phyloP scores from a whole-genome alignment of 148 eudicot genomes.

The Rheum nobile region DNA sequence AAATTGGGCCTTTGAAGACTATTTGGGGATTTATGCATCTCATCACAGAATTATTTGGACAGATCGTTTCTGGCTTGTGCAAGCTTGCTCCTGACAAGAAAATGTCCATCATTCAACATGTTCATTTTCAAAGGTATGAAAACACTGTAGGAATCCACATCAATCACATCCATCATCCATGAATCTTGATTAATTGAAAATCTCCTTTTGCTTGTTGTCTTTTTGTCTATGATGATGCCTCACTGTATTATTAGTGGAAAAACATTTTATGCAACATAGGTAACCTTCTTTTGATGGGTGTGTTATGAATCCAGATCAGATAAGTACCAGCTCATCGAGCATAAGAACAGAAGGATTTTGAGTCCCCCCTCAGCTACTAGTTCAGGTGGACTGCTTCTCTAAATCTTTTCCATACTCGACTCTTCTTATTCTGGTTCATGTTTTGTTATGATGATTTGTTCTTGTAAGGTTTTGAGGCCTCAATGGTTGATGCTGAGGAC shows the following conservation, averaged over 20 bases:
- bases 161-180: not conserved
- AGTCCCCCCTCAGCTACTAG: not conserved
- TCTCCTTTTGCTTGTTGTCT: not conserved
- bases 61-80: slow-evolving; percentile 4
- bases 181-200: not conserved
- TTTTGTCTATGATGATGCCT: not conserved
- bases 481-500: not conserved
- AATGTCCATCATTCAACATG: not conserved
- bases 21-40: not conserved
- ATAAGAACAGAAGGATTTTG: not conserved
- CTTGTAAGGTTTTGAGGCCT: slow-evolving; percentile 8
- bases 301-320: not conserved
- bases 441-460: not conserved
- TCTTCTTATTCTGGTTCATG: not conserved
- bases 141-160: not conserved
- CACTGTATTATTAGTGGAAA: not conserved
- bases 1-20: not conserved
- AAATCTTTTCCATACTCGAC: not conserved
- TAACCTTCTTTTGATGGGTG: not conserved
- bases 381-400: not conserved
- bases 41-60: not conserved
- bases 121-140: slow-evolving; percentile 1
- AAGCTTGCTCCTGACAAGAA: not conserved
- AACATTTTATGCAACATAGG: not conserved
- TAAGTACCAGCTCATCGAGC: not conserved